These are phyloP conservation scores for Trichoderma reesei DNA, from an alignment of 495 filamentous ascomycete genomes.

Conservation along the genomic window DNA sequence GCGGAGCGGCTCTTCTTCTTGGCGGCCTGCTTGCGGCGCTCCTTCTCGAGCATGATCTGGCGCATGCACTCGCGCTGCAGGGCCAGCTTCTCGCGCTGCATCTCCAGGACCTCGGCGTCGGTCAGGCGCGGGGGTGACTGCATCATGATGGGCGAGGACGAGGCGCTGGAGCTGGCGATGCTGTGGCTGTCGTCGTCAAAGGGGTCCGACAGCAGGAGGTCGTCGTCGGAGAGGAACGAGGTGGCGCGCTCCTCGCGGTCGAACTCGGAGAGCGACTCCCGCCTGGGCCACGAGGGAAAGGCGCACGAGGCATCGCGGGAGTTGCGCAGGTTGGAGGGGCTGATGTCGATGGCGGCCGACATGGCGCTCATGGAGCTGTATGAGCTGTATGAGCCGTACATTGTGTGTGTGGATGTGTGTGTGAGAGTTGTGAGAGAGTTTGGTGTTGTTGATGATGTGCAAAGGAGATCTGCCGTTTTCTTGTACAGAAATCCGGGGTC, in stretches of 20 bases:
- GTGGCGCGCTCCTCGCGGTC: slow-evolving; percentile 35
- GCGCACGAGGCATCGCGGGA: slow-evolving; percentile 34
- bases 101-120: slow-evolving; percentile 32
- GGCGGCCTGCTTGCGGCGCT: slow-evolving; percentile 28
- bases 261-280: slow-evolving; percentile 32
- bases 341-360: slow-evolving; percentile 44
- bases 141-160: slow-evolving; percentile 21
- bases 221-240: slow-evolving; percentile 42
- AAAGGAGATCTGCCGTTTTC: too few species aligned
- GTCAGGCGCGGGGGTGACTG: slow-evolving; percentile 14
- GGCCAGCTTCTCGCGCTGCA: slow-evolving; percentile 34
- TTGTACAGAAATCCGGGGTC: slow-evolving; percentile 3
- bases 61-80: slow-evolving; percentile 38
- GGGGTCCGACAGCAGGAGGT: slow-evolving; percentile 32
- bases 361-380: slow-evolving; percentile 28
- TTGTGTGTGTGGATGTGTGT: slow-evolving; percentile 17
- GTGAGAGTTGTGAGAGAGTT: slow-evolving; percentile 12
- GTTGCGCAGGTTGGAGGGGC: slow-evolving; percentile 27
- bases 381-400: slow-evolving; percentile 40
- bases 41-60: slow-evolving; percentile 37
- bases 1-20: not conserved
- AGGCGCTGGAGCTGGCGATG: slow-evolving; percentile 31
- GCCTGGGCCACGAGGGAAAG: slow-evolving; percentile 42
- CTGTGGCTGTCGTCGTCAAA: slow-evolving; percentile 34
- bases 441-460: slow-evolving; percentile 2